Evolutionary conservation across 2,329 filamentous ascomycete genomes (phyloP).

Genomic region (Pseudogymnoascus sp.): DNA sequence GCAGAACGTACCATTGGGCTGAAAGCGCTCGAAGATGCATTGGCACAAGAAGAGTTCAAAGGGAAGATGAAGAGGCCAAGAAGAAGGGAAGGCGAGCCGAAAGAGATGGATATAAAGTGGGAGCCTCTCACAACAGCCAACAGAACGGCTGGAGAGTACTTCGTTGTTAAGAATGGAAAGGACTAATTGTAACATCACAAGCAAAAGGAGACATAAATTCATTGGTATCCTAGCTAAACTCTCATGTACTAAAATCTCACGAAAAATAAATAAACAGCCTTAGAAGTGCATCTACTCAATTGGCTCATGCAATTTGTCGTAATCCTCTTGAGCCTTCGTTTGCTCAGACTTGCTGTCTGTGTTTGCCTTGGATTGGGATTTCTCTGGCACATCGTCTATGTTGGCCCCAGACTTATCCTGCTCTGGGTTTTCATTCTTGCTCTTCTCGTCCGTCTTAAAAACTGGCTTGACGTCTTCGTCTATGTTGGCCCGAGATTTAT

Average conservation of each 20-base stretch:
- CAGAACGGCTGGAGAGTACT: conserved; percentile 29
- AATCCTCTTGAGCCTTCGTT: conserved; percentile 28
- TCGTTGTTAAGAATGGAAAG: conserved; percentile 30
- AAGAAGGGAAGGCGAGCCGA: conserved; percentile 14
- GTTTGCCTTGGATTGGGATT: not conserved
- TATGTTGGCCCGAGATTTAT: not conserved
- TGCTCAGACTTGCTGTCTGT: not conserved
- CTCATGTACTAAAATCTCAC: not conserved
- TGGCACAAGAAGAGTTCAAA: conserved; percentile 53
- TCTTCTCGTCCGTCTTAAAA: not conserved
- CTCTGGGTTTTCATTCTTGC: conserved; percentile 22
- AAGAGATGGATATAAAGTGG: conserved; percentile 18
- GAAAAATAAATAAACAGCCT: not conserved
- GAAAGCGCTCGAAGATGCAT: conserved; percentile 45
- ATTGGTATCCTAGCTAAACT: conserved; percentile 8
- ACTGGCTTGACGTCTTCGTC: not conserved
- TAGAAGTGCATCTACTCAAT: conserved; percentile 20
- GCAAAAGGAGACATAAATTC: conserved; percentile 6
- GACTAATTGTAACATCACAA: conserved; percentile 3
- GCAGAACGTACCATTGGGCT: conserved; percentile 53
- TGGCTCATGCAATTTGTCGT: conserved; percentile 23
- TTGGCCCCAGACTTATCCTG: conserved; percentile 12
- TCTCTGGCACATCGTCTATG: conserved; percentile 8
- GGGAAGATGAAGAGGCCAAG: conserved; percentile 37
- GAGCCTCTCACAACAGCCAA: conserved; percentile 26